A percentile compares a stretch with the other conserved stretches of the same genome.
phyloP scores from a whole-genome alignment of 202 grass and related monocot species.

The Zizania palustris region DNA sequence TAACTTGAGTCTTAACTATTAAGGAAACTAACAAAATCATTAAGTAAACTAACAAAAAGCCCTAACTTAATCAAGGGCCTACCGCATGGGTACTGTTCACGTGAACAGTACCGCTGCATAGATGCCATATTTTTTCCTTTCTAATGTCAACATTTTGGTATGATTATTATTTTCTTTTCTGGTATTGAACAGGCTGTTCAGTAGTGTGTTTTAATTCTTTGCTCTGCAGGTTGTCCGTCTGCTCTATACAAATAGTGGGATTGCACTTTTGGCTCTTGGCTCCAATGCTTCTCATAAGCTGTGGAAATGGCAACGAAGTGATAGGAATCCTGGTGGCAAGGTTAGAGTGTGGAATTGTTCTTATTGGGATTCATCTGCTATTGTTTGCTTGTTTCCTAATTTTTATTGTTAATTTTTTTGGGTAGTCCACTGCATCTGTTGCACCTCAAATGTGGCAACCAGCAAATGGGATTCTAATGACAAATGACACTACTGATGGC shows the following conservation, averaged over 20 bases:
- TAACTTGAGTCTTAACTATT: no score
- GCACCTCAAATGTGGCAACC: constrained; percentile 69
- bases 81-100: no score
- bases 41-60: no score
- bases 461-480: constrained; percentile 50
- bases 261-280: constrained; percentile 71
- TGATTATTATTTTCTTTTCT: neutral
- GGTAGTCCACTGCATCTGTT: constrained; percentile 83
- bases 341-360: constrained; percentile 37
- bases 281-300: constrained; percentile 91
- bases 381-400: constrained; percentile 51
- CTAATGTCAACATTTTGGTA: neutral
- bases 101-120: no score
- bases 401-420: neutral
- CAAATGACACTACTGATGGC: constrained; percentile 11
- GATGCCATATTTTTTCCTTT: constrained; percentile 9
- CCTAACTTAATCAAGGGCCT: no score
- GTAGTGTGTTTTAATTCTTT: constrained; percentile 32
- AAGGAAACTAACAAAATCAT: no score
- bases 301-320: constrained; percentile 88
- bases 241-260: constrained; percentile 80
- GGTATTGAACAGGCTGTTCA: neutral
- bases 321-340: constrained; percentile 85
- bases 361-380: constrained; percentile 11
- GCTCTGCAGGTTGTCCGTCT: constrained; percentile 66